Evolutionary conservation across 352 stramenopile genomes (phyloP), one percentile per base, ranked within the genome.

Genomic region (Saprolegnia parasitica): DNA sequence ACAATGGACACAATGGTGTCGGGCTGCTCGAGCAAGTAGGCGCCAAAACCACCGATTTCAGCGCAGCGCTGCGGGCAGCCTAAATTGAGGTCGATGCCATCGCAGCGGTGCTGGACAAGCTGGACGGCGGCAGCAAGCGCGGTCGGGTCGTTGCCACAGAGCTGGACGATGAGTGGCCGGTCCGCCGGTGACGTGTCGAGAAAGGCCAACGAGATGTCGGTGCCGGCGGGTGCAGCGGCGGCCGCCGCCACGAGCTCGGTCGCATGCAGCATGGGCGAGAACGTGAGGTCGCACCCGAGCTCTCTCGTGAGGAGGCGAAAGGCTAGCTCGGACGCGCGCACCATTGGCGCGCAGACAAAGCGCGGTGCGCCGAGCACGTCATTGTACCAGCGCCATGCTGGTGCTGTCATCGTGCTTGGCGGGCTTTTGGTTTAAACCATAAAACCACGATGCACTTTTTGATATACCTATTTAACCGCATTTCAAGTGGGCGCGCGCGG

Each of bases 51-150:
- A 32, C 63, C 63, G 16, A 26, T 56, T 16, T 23, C 15, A 10
- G 63, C 63, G 62, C 63, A 70, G 5, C 63, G 63, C 26, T 83
- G 77, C n/a, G 77, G 75, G 52, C 77, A 83, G 8, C 77, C 77
- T 11, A 84, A 60, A 42, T 73, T 73, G 11, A 73, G 42, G 55
- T 73, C 68, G 50, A 73, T 42, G 40, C 56, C 65, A 16, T 73
- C 23, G 56, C 68, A 73, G 60, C 49, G 65, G 26, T 67, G 68
- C 20, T 64, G 42, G 56, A 71, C 58, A 8, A 73, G 40, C 9
- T 20, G 23, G n/a, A 61, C 71, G 0, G 71, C 71, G 10, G n/a
- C 23, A 1, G 65, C 54, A 4, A 75, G 47, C 5, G 24, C n/a
- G 6, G 42, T 18, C 10, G 65, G 47, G 37, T 75, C 71, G 37